These are phyloP conservation scores for Cicer pinnatifidum DNA, from an alignment of 306 rosid species.

Conservation along the genomic window DNA sequence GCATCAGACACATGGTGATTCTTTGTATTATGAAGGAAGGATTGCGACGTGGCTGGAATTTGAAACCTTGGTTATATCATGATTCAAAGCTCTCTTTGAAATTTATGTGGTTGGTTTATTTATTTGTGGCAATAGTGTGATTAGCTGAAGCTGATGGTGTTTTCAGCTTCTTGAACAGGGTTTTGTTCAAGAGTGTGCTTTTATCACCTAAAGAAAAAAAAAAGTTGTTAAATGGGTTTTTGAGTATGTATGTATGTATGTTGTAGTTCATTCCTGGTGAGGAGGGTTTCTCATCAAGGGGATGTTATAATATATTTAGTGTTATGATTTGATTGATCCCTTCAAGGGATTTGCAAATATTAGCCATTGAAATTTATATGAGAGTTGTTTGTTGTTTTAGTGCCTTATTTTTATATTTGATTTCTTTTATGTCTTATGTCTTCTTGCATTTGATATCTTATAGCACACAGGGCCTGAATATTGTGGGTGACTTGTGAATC, in stretches of 20 bases:
- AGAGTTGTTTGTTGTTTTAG: constrained; percentile 18
- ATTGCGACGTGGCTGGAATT: neutral
- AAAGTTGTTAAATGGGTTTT: constrained; percentile 11
- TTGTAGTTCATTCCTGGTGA: constrained; percentile 36
- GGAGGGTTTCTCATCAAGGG: constrained; percentile 39
- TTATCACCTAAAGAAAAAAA: constrained; percentile 20
- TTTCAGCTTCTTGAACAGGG: constrained; percentile 46
- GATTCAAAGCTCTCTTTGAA: constrained; percentile 63
- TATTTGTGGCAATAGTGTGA: constrained; percentile 18
- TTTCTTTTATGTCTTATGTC: neutral
- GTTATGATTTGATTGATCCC: neutral
- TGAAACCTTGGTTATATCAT: constrained; percentile 31
- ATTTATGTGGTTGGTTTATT: constrained; percentile 43
- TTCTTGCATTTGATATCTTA: constrained; percentile 18
- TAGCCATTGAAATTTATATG: constrained; percentile 25
- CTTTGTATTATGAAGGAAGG: neutral
- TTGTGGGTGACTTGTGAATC: too few relatives aligned
- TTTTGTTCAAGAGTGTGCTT: constrained; percentile 47
- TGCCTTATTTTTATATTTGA: constrained; percentile 3
- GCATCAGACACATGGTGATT: neutral
- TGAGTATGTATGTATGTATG: constrained; percentile 32
- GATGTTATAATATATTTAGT: constrained; percentile 52
- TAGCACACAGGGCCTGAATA: neutral
- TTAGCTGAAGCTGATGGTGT: constrained; percentile 45
- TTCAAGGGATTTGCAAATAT: constrained; percentile 37